Evolutionary conservation across 805 yeast genomes (phyloP).

Genomic region (Torulaspora microellipsoides): DNA sequence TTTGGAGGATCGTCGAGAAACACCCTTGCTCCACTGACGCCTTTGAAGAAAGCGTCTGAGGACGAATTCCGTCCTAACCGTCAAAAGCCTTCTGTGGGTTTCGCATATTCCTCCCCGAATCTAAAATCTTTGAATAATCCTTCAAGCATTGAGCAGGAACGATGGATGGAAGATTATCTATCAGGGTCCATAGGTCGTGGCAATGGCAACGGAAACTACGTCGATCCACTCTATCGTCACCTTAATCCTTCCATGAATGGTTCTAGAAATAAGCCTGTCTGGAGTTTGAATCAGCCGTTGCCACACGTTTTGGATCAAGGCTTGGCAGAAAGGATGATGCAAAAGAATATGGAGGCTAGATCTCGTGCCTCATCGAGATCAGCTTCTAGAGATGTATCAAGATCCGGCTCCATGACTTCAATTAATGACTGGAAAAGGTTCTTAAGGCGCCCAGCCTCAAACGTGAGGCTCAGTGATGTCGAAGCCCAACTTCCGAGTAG

Average conservation of each 20-base stretch:
- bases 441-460: constrained; percentile 12
- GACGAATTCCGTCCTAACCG: background rate
- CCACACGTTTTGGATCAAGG: constrained; percentile 17
- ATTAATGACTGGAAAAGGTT: constrained; percentile 16
- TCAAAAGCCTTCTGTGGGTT: constrained; percentile 4
- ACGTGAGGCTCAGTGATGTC: constrained; percentile 11
- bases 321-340: constrained; percentile 13
- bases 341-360: constrained; percentile 13
- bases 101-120: constrained; percentile 16
- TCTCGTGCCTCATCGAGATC: constrained; percentile 15
- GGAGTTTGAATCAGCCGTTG: constrained; percentile 21
- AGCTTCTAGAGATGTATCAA: constrained; percentile 12
- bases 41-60: constrained; percentile 1
- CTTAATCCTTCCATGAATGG: constrained; percentile 11
- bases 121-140: constrained; percentile 9
- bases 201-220: constrained; percentile 9
- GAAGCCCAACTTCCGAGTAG: constrained; percentile 13
- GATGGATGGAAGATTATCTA: constrained; percentile 6
- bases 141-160: constrained; percentile 9
- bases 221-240: constrained; percentile 18
- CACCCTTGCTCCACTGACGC: constrained; percentile 10
- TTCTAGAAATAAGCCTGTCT: constrained; percentile 14
- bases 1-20: constrained; percentile 3
- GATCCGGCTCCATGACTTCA: constrained; percentile 16
- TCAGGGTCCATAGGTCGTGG: constrained; percentile 1